phyloP scores from a whole-genome alignment of 2,329 filamentous ascomycete species.

The Neurospora sp. region DNA sequence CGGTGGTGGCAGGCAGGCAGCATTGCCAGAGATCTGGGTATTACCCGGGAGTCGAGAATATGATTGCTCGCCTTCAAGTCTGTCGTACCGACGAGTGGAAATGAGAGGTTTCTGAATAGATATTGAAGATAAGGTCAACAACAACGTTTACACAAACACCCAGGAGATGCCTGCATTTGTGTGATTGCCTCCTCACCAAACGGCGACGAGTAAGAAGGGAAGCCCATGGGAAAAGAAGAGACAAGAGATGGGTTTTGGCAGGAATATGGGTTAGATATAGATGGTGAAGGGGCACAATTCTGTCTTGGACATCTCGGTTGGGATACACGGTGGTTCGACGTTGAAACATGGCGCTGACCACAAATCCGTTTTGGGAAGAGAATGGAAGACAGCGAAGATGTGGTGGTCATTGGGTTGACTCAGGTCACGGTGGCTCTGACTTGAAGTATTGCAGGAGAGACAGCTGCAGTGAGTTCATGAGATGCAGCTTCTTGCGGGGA shows the following conservation, averaged over 20 bases:
- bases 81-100: not conserved
- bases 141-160: not conserved
- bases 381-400: not conserved
- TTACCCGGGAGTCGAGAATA: not conserved
- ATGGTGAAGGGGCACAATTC: not conserved
- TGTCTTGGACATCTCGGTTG: not conserved
- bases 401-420: not conserved
- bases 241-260: not conserved
- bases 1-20: not conserved
- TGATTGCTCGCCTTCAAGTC: not conserved
- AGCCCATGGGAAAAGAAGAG: not conserved
- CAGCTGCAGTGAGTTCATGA: not conserved
- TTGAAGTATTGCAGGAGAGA: not conserved
- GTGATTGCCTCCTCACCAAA: not conserved
- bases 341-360: not conserved
- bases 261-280: not conserved
- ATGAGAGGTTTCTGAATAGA: not conserved
- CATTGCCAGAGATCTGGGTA: not conserved
- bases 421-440: not conserved
- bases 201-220: not conserved
- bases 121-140: not conserved
- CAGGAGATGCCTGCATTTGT: not conserved
- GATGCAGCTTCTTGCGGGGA: not conserved
- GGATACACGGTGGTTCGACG: not conserved
- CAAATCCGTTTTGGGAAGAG: not conserved